These are phyloP conservation scores for Exidia glandulosa DNA, from an alignment of 768 basidiomycete genomes.

Conservation along the genomic window DNA sequence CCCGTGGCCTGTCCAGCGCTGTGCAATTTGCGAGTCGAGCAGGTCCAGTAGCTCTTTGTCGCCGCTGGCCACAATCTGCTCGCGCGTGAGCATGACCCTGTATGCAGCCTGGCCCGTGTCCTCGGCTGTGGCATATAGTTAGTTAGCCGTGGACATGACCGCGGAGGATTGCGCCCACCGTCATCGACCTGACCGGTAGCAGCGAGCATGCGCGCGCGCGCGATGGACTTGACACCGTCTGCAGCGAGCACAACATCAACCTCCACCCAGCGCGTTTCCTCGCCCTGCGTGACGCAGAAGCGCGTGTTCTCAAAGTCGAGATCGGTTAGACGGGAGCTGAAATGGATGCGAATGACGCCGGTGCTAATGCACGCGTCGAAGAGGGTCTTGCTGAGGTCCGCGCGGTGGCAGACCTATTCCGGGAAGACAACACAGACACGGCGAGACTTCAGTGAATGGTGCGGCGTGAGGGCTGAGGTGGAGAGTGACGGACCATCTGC, in stretches of 20 bases:
- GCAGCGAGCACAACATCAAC: constrained; percentile 27
- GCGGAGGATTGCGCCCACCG: constrained; percentile 5
- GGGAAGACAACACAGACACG: neutral
- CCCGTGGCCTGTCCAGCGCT: constrained; percentile 27
- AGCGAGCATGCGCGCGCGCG: constrained; percentile 22
- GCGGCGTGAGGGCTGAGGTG: too few relatives aligned
- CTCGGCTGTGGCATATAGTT: constrained; percentile 10
- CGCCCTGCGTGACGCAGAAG: constrained; percentile 9
- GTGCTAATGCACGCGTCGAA: constrained; percentile 17
- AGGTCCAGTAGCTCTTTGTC: constrained; percentile 25
- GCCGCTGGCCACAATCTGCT: constrained; percentile 14
- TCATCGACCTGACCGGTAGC: constrained; percentile 19
- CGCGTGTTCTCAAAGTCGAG: constrained; percentile 18
- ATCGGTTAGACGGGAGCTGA: constrained; percentile 14
- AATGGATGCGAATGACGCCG: constrained; percentile 19
- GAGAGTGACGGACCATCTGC: neutral
- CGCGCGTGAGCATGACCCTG: constrained; percentile 23
- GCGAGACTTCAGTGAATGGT: constrained; percentile 2
- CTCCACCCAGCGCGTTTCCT: constrained; percentile 13
- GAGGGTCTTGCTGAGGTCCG: constrained; percentile 21
- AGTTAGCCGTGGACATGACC: neutral
- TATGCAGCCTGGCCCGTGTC: constrained; percentile 31
- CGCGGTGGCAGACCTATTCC: constrained; percentile 22
- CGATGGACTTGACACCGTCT: constrained; percentile 27
- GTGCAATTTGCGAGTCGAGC: constrained; percentile 18